Conservation (phyloP, 2,329 filamentous ascomycete species). For the Fusarium sp. region DNA sequence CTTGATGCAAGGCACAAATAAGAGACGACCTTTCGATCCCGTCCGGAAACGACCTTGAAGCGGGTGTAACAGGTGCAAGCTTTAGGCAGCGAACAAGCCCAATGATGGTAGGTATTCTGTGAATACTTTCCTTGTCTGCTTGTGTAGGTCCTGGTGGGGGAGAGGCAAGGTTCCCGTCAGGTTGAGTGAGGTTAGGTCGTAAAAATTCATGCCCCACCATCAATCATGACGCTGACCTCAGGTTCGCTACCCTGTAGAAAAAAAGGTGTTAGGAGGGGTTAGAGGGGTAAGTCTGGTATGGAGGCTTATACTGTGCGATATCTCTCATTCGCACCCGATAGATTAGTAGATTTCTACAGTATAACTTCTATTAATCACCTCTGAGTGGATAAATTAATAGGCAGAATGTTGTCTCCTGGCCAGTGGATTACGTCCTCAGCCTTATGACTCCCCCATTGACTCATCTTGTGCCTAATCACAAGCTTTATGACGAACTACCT, state of each 20-base stretch:
- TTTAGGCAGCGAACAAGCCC: conserved; percentile 45
- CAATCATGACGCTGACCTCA: conserved; percentile 47
- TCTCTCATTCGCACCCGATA: not conserved
- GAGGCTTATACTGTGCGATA: conserved; percentile 15
- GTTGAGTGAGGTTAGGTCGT: conserved; percentile 42
- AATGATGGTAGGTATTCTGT: conserved; percentile 41
- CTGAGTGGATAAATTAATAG: not conserved
- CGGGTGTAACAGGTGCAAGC: not conserved
- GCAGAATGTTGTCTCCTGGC: not conserved
- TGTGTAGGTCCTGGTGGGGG: conserved; percentile 40
- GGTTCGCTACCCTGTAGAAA: conserved; percentile 4
- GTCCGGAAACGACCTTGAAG: conserved; percentile 1
- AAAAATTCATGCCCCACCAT: conserved; percentile 56
- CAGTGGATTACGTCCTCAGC: not conserved
- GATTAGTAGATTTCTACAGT: not conserved
- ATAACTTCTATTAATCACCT: not conserved
- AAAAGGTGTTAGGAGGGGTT: conserved; percentile 22
- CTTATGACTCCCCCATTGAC: not conserved
- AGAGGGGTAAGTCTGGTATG: conserved; percentile 37
- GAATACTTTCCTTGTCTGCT: conserved; percentile 21
- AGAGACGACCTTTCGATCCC: not conserved
- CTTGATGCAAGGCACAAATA: not conserved
- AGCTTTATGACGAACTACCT: conserved; percentile 16
- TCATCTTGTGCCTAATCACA: not conserved
- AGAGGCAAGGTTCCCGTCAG: conserved; percentile 25